Evolutionary conservation across 768 basidiomycete species (phyloP).

Genomic region (Exidia glandulosa): DNA sequence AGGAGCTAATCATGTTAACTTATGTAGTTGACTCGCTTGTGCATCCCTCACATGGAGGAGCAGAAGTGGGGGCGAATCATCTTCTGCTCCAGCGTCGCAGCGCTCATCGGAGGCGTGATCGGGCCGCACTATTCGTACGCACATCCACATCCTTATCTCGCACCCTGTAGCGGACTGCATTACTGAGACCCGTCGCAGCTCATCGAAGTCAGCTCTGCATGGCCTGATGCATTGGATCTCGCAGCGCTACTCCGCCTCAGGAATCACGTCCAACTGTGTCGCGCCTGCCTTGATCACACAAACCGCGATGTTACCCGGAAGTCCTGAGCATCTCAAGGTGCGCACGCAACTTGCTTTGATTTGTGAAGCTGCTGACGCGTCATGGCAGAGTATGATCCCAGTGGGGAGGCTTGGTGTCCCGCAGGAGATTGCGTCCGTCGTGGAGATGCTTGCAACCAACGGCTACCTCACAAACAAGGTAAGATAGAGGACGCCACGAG

Average conservation of each 20-base stretch:
- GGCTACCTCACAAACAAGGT: constrained; percentile 51
- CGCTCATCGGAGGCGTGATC: constrained; percentile 40
- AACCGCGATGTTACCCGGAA: constrained; percentile 3
- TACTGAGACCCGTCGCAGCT: constrained; percentile 6
- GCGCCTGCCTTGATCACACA: constrained; percentile 37
- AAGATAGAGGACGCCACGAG: too few species aligned
- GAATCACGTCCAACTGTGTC: constrained; percentile 42
- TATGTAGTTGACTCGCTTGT: constrained; percentile 38
- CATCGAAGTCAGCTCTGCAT: constrained; percentile 43
- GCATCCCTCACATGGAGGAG: constrained; percentile 37
- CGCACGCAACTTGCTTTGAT: constrained; percentile 6
- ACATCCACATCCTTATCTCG: background rate
- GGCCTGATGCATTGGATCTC: constrained; percentile 48
- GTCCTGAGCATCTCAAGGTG: constrained; percentile 22
- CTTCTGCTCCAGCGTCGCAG: constrained; percentile 42
- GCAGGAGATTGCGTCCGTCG: constrained; percentile 40
- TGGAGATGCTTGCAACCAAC: constrained; percentile 38
- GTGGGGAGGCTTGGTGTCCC: constrained; percentile 40
- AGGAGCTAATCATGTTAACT: background rate
- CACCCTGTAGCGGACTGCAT: background rate
- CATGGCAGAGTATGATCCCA: constrained; percentile 32
- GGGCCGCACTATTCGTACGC: constrained; percentile 40
- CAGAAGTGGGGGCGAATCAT: constrained; percentile 40
- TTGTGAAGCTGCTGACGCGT: background rate
- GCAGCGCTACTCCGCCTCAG: constrained; percentile 35